Conservation (phyloP, 2,329 filamentous ascomycete species). For the Colletotrichum chlorophyti region DNA sequence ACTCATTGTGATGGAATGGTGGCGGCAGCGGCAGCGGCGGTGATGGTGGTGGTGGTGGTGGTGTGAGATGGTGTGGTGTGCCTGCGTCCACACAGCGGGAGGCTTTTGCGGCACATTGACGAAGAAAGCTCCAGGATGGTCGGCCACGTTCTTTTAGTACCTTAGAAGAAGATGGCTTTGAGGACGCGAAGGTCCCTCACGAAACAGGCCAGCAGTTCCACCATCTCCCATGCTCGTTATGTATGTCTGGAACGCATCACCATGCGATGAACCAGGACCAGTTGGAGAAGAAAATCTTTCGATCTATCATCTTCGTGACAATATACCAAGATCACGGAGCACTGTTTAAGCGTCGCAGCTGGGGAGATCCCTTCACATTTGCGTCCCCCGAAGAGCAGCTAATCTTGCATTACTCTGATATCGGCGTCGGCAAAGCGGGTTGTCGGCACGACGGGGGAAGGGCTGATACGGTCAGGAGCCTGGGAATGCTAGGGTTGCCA, state of each 20-base stretch:
- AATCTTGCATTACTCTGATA: slow-evolving; percentile 3
- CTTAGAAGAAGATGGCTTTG: too few relatives aligned
- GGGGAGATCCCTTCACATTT: neutral
- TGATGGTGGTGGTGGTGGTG: neutral
- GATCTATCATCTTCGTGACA: neutral
- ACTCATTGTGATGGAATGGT: too few relatives aligned
- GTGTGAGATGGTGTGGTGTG: neutral
- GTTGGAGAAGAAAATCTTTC: neutral
- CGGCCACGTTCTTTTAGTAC: too few relatives aligned
- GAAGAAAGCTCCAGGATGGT: too few relatives aligned
- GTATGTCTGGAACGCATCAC: neutral
- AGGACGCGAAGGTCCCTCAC: neutral
- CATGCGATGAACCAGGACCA: slow-evolving; percentile 16
- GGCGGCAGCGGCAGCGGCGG: too few relatives aligned
- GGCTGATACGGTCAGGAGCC: too few relatives aligned
- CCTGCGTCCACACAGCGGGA: neutral
- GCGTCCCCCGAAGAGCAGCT: slow-evolving; percentile 3
- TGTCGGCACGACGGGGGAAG: too few relatives aligned
- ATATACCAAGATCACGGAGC: neutral
- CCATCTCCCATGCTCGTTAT: neutral
- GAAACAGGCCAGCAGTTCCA: slow-evolving; percentile 5
- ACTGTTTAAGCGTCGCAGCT: neutral
- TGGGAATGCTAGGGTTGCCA: neutral
- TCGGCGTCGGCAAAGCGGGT: neutral
- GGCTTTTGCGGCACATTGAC: too few relatives aligned